Evolutionary conservation across 108 stramenopile species (phyloP), one percentile per base, ranked within the genome.

Genomic region (Cyclotella atomus): DNA sequence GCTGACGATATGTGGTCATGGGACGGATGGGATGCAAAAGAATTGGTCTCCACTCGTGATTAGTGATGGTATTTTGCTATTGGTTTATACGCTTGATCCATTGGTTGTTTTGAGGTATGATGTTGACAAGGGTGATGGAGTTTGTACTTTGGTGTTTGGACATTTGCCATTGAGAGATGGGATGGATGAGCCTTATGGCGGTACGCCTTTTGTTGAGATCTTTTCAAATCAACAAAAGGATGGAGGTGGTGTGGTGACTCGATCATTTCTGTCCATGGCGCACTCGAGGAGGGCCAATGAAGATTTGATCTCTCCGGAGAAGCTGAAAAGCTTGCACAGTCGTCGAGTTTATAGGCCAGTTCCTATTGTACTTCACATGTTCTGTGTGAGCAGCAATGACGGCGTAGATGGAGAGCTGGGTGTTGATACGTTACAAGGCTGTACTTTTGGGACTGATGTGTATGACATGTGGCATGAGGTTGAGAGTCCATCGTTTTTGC

Each of bases 51-150:
- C 55, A 7, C 5, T 56, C 7, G 9, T 56, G 24, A 27, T 56
- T 28, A 32, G 30, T 32, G 55, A 56, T n/a, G 28, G 5, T 6
- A 56, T 30, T 9, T 17, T 56, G 23, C 25, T 56, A 12, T 28
- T 56, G 30, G 55, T 56, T 28, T 56, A 56, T 56, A 56, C 29
- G 12, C 24, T 56, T 56, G 55, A 56, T 32, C 55, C 55, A 5
- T 17, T 56, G 6, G 55, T 56, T 7, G 28, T 56, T 32, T 32
- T 56, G 27, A 6, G 16, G 16, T 56, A 56, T 17, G 30, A 56
- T n/a, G 30, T 56, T 56, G 55, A 56, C 28, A 12, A 7, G 9
- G 55, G 55, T 5, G 55, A 56, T 56, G 55, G 55, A 56, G 55
- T 56, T 28, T 56, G 55, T 32, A 56, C 25, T 7, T 32, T 56